Evolutionary conservation across 179 eudicot species (phyloP).

Genomic region (Pouteria campechiana): DNA sequence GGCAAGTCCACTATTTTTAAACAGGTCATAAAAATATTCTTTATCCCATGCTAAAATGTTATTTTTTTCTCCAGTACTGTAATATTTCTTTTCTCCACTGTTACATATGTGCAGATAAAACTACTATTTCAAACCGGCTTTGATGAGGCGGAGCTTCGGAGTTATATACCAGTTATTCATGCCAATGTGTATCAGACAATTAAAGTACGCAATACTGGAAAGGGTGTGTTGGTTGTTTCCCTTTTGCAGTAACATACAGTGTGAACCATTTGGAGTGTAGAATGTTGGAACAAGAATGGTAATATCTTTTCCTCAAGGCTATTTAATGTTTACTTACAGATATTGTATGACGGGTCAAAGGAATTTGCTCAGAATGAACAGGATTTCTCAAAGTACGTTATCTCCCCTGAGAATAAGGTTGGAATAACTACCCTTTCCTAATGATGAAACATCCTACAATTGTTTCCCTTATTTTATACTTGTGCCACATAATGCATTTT

Average conservation of each 20-base stretch:
- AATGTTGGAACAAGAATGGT: too few species aligned
- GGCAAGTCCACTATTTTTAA: constrained; percentile 95
- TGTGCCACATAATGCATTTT: too few species aligned
- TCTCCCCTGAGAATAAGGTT: constrained; percentile 68
- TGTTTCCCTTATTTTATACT: too few species aligned
- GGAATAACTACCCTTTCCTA: too few species aligned
- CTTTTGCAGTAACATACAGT: constrained; percentile 6
- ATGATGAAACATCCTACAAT: too few species aligned
- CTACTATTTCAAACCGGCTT: constrained; percentile 86
- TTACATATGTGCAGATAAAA: constrained; percentile 50
- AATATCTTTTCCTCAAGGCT: too few species aligned
- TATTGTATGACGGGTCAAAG: constrained; percentile 72
- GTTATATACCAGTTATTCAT: constrained; percentile 73
- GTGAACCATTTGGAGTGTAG: constrained; percentile 1
- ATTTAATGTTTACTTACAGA: constrained; percentile 22
- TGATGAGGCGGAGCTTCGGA: constrained; percentile 69
- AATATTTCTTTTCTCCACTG: neutral
- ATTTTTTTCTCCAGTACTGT: neutral
- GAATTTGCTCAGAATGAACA: constrained; percentile 59
- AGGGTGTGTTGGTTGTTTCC: constrained; percentile 66
- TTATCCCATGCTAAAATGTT: neutral
- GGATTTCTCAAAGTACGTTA: constrained; percentile 45
- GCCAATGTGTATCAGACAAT: constrained; percentile 95
- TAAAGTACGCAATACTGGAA: constrained; percentile 76
- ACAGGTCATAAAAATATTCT: constrained; percentile 43